phyloP scores from a whole-genome alignment of 73 alveolate species.

The Paramecium pentaurelia region DNA sequence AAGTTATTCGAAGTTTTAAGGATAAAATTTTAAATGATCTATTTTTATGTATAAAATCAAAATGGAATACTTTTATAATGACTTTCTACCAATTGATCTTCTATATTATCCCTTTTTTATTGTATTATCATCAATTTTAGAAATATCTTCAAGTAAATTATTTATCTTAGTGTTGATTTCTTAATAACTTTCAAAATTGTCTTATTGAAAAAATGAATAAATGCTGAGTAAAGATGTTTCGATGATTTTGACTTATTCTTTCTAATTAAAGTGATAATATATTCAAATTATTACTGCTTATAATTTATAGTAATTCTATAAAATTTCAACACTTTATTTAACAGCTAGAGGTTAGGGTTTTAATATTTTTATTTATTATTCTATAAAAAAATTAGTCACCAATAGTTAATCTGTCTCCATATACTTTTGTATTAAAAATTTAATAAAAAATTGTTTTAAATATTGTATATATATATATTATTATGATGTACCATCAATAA shows the following conservation, averaged over 20 bases:
- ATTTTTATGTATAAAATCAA: neutral
- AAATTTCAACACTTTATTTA: neutral
- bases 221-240: neutral
- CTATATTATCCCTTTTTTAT: neutral
- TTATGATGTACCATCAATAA: neutral
- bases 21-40: neutral
- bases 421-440: neutral
- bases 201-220: neutral
- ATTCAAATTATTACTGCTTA: neutral
- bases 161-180: neutral
- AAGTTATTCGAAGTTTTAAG: neutral
- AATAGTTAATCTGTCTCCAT: neutral
- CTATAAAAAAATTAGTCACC: conserved; percentile 3
- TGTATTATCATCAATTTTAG: neutral
- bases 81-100: neutral
- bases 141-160: neutral
- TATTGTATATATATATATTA: neutral
- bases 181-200: neutral
- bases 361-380: neutral
- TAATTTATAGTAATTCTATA: neutral
- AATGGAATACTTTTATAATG: neutral
- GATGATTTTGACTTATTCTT: neutral
- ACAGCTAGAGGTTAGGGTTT: neutral
- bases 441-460: neutral
- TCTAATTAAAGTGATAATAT: neutral